phyloP scores from a whole-genome alignment of 768 basidiomycete genomes.

The Auriscalpium orientale region DNA sequence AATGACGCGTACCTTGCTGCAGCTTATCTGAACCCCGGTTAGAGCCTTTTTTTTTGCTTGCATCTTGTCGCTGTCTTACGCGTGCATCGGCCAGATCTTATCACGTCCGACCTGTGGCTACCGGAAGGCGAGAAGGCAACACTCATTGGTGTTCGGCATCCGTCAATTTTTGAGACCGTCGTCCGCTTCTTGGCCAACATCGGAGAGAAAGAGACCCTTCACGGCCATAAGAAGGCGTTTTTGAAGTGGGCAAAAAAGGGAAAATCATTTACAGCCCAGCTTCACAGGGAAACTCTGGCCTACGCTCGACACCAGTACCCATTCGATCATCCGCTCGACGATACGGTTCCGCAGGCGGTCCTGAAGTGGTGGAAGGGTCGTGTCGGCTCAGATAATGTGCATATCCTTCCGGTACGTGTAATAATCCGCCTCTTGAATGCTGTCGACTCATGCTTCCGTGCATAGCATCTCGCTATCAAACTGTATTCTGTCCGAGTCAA shows the following conservation, averaged over 20 bases:
- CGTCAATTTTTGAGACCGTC: background rate
- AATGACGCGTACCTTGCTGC: background rate
- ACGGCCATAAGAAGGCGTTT: background rate
- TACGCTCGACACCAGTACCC: background rate
- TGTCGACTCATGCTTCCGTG: background rate
- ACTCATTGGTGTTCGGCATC: background rate
- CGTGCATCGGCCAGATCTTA: background rate
- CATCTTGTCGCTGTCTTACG: no score
- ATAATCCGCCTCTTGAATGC: background rate
- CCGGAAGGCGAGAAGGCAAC: background rate
- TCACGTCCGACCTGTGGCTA: background rate
- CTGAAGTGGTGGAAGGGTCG: background rate
- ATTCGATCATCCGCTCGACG: background rate
- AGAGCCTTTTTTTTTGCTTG: background rate
- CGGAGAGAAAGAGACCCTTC: background rate
- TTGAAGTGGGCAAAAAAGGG: background rate
- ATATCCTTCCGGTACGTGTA: background rate
- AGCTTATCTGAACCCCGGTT: background rate
- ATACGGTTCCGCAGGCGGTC: background rate
- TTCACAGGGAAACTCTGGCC: background rate
- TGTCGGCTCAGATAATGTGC: background rate
- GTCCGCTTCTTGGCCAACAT: background rate
- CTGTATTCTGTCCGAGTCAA: background rate
- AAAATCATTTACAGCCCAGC: background rate
- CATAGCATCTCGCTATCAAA: background rate